Evolutionary conservation across 768 basidiomycete genomes (phyloP).

Genomic region (Epithele typhae): DNA sequence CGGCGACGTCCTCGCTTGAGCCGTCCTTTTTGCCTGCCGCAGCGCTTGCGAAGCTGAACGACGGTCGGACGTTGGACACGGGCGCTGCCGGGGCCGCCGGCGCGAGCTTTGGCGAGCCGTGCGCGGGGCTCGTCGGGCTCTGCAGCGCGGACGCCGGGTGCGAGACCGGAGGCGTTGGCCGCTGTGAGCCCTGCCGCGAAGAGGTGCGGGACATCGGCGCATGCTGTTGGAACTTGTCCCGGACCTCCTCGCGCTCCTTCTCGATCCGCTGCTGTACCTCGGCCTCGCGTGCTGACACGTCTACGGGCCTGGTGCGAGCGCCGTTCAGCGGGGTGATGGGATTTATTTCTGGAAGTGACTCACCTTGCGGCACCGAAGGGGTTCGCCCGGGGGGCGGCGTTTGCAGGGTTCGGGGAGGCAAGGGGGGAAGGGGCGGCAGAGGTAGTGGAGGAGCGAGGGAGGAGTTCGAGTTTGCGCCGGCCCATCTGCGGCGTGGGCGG

Average conservation of each 20-base stretch:
- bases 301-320: conserved; percentile 74
- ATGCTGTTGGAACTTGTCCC: conserved; percentile 30
- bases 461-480: conserved; percentile 79
- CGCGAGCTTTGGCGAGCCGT: conserved; percentile 10
- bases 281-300: conserved; percentile 72
- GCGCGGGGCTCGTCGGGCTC: conserved; percentile 23
- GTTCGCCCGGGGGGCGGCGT: conserved; percentile 47
- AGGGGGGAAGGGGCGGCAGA: conserved; percentile 73
- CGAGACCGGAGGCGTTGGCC: conserved; percentile 23
- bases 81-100: conserved; percentile 24
- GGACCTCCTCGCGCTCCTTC: conserved; percentile 47
- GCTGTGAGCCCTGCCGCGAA: conserved; percentile 29
- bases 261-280: conserved; percentile 70
- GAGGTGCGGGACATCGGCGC: conserved; percentile 44
- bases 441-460: conserved; percentile 68
- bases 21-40: conserved; percentile 47
- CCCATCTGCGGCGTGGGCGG: conserved; percentile 78
- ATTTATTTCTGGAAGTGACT: no score
- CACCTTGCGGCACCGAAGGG: conserved; percentile 89
- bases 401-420: conserved; percentile 70
- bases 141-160: conserved; percentile 29
- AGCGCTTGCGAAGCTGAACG: conserved; percentile 79
- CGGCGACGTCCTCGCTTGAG: conserved; percentile 19
- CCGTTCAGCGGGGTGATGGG: conserved; percentile 4
- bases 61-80: conserved; percentile 64